Evolutionary conservation across 768 basidiomycete genomes (phyloP).

Genomic region (Pisolithus orientalis): DNA sequence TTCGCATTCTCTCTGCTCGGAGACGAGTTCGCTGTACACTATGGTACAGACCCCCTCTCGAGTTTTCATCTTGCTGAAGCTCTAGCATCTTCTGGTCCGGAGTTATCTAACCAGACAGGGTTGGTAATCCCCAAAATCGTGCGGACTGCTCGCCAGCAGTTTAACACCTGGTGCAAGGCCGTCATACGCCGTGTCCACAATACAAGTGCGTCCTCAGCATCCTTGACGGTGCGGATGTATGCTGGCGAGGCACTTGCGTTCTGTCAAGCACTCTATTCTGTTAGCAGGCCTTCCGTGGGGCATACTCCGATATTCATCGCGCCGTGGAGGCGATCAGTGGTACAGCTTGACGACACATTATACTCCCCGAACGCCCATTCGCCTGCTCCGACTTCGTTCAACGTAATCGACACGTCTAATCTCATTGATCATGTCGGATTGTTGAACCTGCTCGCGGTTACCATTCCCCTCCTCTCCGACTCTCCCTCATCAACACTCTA

Average conservation of each 20-base stretch:
- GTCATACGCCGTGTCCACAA: conserved; percentile 8
- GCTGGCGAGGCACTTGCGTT: conserved; percentile 24
- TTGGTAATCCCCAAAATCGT: conserved; percentile 16
- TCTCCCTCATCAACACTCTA: conserved; percentile 22
- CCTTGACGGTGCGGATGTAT: conserved; percentile 22
- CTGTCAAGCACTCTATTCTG: conserved; percentile 20
- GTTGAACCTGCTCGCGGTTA: conserved; percentile 19
- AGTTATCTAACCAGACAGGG: background rate
- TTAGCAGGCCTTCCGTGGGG: background rate
- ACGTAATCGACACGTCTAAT: conserved; percentile 31
- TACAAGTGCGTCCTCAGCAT: conserved; percentile 1
- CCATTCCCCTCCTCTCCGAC: conserved; percentile 18
- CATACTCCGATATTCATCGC: conserved; percentile 14
- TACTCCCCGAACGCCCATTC: conserved; percentile 11
- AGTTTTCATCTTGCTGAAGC: conserved; percentile 28
- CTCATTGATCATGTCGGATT: conserved; percentile 25
- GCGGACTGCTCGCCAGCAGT: conserved; percentile 13
- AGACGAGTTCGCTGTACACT: conserved; percentile 24
- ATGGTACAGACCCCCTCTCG: conserved; percentile 23
- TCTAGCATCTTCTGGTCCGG: conserved; percentile 7
- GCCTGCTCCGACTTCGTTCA: conserved; percentile 23
- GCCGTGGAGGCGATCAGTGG: conserved; percentile 19
- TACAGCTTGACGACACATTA: conserved; percentile 16
- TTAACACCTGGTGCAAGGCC: conserved; percentile 23
- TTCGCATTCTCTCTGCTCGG: conserved; percentile 22